Evolutionary conservation across 768 basidiomycete species (phyloP).

Genomic region (Suillus spraguei): DNA sequence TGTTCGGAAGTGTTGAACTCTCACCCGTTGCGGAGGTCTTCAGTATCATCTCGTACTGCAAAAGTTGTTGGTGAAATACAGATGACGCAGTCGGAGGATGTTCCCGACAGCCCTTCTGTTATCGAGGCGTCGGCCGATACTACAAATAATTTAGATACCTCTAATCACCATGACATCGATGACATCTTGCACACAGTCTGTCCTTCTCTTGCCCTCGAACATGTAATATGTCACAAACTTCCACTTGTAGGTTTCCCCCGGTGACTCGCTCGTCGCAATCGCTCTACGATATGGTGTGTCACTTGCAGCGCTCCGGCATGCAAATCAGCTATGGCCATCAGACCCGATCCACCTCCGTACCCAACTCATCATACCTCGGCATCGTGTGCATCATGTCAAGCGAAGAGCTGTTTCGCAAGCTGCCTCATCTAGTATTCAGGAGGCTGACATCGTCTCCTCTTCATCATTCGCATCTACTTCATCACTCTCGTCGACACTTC

Average conservation of each 20-base stretch:
- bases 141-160: no score
- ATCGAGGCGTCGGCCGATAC: not conserved
- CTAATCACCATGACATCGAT: not conserved
- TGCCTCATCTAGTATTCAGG: not conserved
- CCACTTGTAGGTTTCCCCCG: slow-evolving; percentile 56
- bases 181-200: not conserved
- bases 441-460: not conserved
- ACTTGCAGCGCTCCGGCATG: slow-evolving; percentile 77
- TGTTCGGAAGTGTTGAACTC: not conserved
- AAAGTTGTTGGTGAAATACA: not conserved
- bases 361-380: slow-evolving; percentile 72
- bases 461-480: slow-evolving; percentile 10
- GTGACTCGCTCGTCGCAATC: slow-evolving; percentile 85
- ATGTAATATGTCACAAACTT: slow-evolving; percentile 1
- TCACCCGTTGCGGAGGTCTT: slow-evolving; percentile 4
- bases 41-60: not conserved
- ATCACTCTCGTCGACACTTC: slow-evolving; percentile 20
- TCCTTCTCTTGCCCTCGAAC: not conserved
- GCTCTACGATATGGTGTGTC: slow-evolving; percentile 89
- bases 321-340: slow-evolving; percentile 92
- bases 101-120: not conserved
- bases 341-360: slow-evolving; percentile 91
- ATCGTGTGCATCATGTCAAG: slow-evolving; percentile 14
- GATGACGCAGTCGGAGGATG: not conserved
- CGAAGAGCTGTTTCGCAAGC: slow-evolving; percentile 5